phyloP scores from a whole-genome alignment of 306 rosid species.

The Ammopiptanthus mongolicus region DNA sequence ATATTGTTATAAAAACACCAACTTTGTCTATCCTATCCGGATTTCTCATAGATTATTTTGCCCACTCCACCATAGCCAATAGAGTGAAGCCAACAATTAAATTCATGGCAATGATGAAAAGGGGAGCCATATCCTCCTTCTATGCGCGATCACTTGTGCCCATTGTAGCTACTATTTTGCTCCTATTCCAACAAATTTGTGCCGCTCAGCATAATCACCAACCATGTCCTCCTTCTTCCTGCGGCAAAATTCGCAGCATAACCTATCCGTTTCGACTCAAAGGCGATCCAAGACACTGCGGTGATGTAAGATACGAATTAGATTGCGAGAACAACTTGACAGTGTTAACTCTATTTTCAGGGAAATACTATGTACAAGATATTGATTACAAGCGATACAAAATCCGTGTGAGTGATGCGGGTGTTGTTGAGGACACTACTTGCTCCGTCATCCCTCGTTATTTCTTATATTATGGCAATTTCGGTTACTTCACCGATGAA shows the following conservation, averaged over 20 bases:
- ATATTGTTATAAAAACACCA: too few species aligned
- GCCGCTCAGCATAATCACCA: neutral
- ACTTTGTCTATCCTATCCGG: too few species aligned
- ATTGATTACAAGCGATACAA: neutral
- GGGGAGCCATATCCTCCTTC: neutral
- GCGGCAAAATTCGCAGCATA: neutral
- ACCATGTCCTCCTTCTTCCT: neutral
- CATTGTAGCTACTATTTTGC: neutral
- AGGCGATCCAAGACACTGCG: neutral
- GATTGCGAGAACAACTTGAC: neutral
- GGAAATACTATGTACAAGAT: neutral
- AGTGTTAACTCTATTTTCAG: neutral
- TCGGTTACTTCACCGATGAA: too few species aligned
- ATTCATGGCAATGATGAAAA: neutral
- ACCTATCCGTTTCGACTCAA: neutral
- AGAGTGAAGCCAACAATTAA: too few species aligned
- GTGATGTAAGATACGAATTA: neutral
- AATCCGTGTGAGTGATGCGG: neutral
- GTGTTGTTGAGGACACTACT: neutral
- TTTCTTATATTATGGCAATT: neutral
- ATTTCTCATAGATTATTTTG: too few species aligned
- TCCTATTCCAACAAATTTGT: neutral
- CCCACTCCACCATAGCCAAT: too few species aligned
- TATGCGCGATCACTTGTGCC: too few species aligned
- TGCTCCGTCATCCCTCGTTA: neutral